Evolutionary conservation across 495 filamentous ascomycete species (phyloP).

Genomic region (Tuber borchii): DNA sequence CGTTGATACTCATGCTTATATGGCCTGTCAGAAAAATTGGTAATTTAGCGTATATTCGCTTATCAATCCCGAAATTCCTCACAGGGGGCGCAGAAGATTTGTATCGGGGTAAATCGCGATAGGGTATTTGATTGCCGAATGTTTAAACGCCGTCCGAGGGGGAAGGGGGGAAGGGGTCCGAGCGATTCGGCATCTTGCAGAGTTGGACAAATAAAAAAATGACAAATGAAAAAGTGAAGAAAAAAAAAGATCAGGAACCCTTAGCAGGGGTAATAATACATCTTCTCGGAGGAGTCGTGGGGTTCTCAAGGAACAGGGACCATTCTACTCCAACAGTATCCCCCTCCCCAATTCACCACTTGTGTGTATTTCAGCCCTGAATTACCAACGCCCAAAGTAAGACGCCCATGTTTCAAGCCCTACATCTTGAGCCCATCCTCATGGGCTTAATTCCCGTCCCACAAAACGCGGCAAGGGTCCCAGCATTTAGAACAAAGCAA

Average conservation of each 20-base stretch:
- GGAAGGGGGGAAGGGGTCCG: neutral
- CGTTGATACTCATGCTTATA: neutral
- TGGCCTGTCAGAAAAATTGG: neutral
- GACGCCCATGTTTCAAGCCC: neutral
- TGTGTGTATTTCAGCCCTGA: neutral
- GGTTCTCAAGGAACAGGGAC: neutral
- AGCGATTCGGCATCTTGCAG: neutral
- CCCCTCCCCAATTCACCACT: neutral
- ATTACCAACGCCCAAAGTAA: neutral
- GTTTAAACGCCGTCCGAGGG: neutral
- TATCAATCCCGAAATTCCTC: neutral
- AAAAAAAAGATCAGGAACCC: neutral
- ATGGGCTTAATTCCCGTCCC: neutral
- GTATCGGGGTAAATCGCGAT: neutral
- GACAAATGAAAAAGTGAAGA: too few relatives aligned
- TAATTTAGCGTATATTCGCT: neutral
- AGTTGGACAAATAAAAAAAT: neutral
- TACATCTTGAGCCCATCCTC: neutral
- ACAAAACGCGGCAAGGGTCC: neutral
- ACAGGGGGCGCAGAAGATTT: neutral
- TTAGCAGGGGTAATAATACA: neutral
- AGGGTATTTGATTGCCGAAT: neutral
- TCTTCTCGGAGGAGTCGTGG: neutral
- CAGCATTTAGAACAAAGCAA: neutral
- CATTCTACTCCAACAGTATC: neutral